These are phyloP conservation scores for Dujonia santamariae DNA, from an alignment of 1,139 yeast species.

Conservation along the genomic window DNA sequence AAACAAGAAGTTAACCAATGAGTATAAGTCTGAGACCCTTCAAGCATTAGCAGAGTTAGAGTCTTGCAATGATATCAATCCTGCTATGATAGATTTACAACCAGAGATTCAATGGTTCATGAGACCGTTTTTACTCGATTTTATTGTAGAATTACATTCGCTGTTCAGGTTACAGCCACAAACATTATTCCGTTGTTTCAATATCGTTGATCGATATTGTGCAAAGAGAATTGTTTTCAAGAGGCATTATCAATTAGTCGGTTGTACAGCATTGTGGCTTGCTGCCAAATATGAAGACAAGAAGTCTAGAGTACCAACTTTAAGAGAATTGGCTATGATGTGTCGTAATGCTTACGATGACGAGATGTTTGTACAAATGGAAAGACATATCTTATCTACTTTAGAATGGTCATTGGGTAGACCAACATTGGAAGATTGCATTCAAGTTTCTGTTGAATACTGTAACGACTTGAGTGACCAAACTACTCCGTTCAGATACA, in stretches of 20 bases:
- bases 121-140: slow-evolving; percentile 87
- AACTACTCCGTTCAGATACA: slow-evolving; percentile 9
- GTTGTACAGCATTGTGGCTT: slow-evolving; percentile 91
- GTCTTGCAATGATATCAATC: slow-evolving; percentile 39
- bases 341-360: slow-evolving; percentile 85
- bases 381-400: slow-evolving; percentile 80
- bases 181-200: slow-evolving; percentile 76
- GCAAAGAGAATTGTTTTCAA: slow-evolving; percentile 88
- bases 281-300: slow-evolving; percentile 93
- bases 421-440: slow-evolving; percentile 59
- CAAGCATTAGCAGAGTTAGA: slow-evolving; percentile 31
- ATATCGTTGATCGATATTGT: slow-evolving; percentile 86
- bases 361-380: slow-evolving; percentile 94
- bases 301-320: slow-evolving; percentile 78
- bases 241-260: slow-evolving; percentile 88
- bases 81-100: slow-evolving; percentile 80
- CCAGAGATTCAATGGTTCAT: slow-evolving; percentile 92
- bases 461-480: slow-evolving; percentile 4
- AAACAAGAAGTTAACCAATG: slow-evolving; percentile 38
- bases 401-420: slow-evolving; percentile 78
- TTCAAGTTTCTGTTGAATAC: slow-evolving; percentile 46
- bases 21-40: slow-evolving; percentile 36
- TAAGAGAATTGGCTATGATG: slow-evolving; percentile 71
- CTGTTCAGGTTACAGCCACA: slow-evolving; percentile 74
- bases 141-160: slow-evolving; percentile 76